Conservation (phyloP, 768 basidiomycete genomes). For the Atractiella rhizophila region DNA sequence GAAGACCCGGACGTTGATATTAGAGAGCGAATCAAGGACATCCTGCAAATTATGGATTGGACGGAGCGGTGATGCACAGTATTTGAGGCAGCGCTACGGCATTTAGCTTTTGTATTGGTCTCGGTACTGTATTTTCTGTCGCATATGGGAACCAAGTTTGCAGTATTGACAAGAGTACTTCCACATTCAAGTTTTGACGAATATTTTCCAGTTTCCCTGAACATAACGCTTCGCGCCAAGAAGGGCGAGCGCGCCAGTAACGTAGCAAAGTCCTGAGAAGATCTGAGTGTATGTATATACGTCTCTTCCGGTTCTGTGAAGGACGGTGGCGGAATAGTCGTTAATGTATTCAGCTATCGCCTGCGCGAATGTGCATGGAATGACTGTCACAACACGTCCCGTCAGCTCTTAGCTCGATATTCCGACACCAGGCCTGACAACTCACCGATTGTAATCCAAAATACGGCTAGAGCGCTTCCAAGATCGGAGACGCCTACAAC, state of each 20-base stretch:
- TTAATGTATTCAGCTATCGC: conserved; percentile 17
- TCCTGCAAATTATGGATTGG: too few relatives aligned
- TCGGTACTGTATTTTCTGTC: conserved; percentile 15
- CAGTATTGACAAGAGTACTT: neutral
- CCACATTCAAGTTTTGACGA: conserved; percentile 1
- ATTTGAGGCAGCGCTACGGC: too few relatives aligned
- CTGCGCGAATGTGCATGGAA: conserved; percentile 15
- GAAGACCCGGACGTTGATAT: too few relatives aligned
- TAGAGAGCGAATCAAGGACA: too few relatives aligned
- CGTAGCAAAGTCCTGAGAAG: conserved; percentile 26
- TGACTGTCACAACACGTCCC: conserved; percentile 16
- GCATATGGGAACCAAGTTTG: too few relatives aligned
- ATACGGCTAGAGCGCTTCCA: too few relatives aligned
- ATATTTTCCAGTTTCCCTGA: conserved; percentile 26
- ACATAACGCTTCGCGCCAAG: conserved; percentile 35
- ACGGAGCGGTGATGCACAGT: too few relatives aligned
- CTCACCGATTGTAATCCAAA: conserved; percentile 42
- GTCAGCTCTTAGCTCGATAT: conserved; percentile 26
- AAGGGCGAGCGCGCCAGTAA: conserved; percentile 41
- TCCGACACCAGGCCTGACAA: conserved; percentile 52
- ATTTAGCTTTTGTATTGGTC: neutral
- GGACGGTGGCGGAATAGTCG: conserved; percentile 12
- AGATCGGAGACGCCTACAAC: too few relatives aligned
- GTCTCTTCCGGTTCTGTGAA: conserved; percentile 43
- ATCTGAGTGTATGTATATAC: conserved; percentile 39